These are phyloP conservation scores for Colletotrichum sp. DNA, from an alignment of 2,329 filamentous ascomycete species.

Conservation along the genomic window DNA sequence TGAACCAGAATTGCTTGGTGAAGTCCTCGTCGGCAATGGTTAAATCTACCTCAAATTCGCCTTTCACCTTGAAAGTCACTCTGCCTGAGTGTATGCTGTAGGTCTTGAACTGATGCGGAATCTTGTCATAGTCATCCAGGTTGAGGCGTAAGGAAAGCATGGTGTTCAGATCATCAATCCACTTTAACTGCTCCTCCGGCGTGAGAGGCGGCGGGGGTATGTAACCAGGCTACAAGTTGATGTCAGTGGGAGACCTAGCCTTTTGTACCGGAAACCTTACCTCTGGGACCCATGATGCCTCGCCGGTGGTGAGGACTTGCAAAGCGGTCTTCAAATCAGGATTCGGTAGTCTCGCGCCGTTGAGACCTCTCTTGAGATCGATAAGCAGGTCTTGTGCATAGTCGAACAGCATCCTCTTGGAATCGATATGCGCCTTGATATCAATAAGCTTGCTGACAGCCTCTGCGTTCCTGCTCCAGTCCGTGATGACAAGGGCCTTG, in stretches of 20 bases:
- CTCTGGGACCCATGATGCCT: conserved; percentile 79
- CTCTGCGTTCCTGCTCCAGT: conserved; percentile 83
- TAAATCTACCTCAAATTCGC: conserved; percentile 92
- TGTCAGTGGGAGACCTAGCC: background rate
- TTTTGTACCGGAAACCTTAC: conserved; percentile 46
- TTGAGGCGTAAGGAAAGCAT: conserved; percentile 83
- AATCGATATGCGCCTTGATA: conserved; percentile 75
- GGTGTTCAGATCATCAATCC: conserved; percentile 82
- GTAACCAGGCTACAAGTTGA: conserved; percentile 68
- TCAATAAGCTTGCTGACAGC: conserved; percentile 90
- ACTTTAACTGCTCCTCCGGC: conserved; percentile 72
- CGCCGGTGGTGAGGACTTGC: conserved; percentile 80
- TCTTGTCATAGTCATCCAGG: conserved; percentile 77
- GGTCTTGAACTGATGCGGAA: conserved; percentile 75
- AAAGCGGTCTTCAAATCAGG: conserved; percentile 91
- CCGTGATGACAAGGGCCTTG: conserved; percentile 86
- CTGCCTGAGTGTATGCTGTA: conserved; percentile 85
- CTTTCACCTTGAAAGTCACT: conserved; percentile 81
- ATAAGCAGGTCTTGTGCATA: conserved; percentile 66
- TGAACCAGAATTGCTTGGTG: conserved; percentile 87
- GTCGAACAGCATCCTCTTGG: conserved; percentile 65
- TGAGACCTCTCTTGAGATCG: conserved; percentile 74
- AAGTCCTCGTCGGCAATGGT: conserved; percentile 87
- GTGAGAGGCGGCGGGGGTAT: conserved; percentile 75
- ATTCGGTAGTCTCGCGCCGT: conserved; percentile 77